Conservation (phyloP, 495 filamentous ascomycete genomes). For the Hyaloscypha finlandica region DNA sequence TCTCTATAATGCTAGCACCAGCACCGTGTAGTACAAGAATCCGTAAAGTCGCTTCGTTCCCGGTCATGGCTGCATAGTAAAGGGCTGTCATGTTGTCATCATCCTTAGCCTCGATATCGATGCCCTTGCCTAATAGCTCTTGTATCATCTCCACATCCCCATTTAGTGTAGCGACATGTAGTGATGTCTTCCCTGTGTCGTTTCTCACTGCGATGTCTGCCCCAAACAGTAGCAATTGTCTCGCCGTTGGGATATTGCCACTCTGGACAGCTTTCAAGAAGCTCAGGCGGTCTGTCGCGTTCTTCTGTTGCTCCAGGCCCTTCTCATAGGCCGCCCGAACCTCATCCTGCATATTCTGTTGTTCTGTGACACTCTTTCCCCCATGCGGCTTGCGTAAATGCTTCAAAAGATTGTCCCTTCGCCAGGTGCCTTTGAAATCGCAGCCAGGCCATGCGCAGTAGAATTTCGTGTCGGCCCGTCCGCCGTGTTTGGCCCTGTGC, state of each 20-base stretch:
- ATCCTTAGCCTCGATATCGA: constrained; percentile 22
- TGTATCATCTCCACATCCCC: constrained; percentile 20
- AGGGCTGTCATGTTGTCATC: constrained; percentile 19
- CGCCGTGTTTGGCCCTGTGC: constrained; percentile 25
- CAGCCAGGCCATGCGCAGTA: constrained; percentile 26
- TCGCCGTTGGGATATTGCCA: constrained; percentile 17
- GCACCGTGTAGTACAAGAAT: constrained; percentile 13
- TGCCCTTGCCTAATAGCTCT: constrained; percentile 21
- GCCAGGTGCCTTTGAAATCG: constrained; percentile 25
- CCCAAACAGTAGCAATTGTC: constrained; percentile 21
- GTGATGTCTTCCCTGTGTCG: constrained; percentile 18
- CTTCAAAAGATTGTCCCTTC: constrained; percentile 27
- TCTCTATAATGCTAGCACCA: constrained; percentile 16
- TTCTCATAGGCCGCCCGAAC: constrained; percentile 21
- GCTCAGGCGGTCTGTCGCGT: constrained; percentile 24
- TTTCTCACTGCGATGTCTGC: constrained; percentile 24
- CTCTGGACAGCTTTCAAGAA: constrained; percentile 25
- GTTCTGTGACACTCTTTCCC: constrained; percentile 7
- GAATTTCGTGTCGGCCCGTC: constrained; percentile 24
- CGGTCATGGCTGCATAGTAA: constrained; percentile 14
- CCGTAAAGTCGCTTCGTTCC: constrained; percentile 17
- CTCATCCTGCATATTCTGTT: constrained; percentile 13
- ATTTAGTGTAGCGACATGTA: constrained; percentile 26
- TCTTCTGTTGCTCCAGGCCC: constrained; percentile 19
- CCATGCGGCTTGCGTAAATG: constrained; percentile 23